These are phyloP conservation scores for Rosellinia necatrix DNA, from an alignment of 2,329 filamentous ascomycete genomes.

Conservation along the genomic window DNA sequence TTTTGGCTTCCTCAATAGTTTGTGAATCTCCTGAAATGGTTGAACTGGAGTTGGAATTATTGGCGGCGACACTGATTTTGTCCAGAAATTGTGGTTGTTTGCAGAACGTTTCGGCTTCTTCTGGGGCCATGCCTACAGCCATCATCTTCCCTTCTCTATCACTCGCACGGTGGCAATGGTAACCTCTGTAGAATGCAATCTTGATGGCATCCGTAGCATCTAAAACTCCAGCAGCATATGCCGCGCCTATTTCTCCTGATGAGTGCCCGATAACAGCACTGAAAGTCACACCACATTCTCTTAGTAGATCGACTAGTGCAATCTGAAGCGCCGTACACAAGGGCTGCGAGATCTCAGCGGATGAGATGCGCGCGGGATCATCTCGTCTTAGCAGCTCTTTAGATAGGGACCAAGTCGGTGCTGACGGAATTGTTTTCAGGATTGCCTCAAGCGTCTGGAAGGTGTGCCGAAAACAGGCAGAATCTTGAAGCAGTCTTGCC, in stretches of 20 bases:
- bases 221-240: conserved; percentile 13
- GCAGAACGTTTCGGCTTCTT: not conserved
- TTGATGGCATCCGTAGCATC: not conserved
- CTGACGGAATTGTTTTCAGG: no score
- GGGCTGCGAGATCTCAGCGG: conserved; percentile 40
- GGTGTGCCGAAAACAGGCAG: no score
- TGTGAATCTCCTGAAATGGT: conserved; percentile 31
- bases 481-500: not conserved
- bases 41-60: conserved; percentile 41
- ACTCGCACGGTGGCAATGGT: not conserved
- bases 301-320: conserved; percentile 22
- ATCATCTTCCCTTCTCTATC: not conserved
- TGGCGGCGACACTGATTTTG: conserved; percentile 35
- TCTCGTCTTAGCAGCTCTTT: no score
- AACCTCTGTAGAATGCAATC: conserved; percentile 41
- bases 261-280: conserved; percentile 19
- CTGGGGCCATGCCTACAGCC: not conserved
- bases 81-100: not conserved
- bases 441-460: no score
- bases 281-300: not conserved
- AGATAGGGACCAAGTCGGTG: no score
- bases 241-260: conserved; percentile 20
- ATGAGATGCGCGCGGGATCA: no score
- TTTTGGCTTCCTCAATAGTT: not conserved
- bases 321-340: conserved; percentile 33